Percentiles rank a stretch among this genome's conserved stretches.
Conservation (phyloP, 2,329 filamentous ascomycete species). For the Rhytidhysteron rufulum region DNA sequence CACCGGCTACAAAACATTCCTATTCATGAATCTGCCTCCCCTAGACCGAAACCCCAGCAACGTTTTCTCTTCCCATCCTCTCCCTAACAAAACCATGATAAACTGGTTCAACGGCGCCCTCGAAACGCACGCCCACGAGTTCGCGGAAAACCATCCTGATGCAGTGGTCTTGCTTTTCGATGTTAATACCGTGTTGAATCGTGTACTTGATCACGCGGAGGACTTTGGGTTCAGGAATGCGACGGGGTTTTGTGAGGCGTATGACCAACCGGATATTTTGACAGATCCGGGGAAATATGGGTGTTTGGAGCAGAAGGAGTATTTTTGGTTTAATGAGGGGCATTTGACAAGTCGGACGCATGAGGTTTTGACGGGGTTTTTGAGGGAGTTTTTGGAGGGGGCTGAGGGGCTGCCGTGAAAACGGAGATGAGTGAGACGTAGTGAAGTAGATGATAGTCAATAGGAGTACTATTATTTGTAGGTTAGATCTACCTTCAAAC, state of each 20-base stretch:
- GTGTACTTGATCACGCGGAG: slow-evolving; percentile 40
- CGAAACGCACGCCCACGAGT: slow-evolving; percentile 27
- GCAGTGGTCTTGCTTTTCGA: slow-evolving; percentile 43
- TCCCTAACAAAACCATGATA: slow-evolving; percentile 47
- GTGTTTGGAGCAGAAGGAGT: slow-evolving; percentile 41
- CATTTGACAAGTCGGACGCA: slow-evolving; percentile 45
- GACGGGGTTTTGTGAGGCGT: slow-evolving; percentile 43
- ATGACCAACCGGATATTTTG: slow-evolving; percentile 45
- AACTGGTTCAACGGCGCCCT: slow-evolving; percentile 43
- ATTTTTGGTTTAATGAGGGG: slow-evolving; percentile 49
- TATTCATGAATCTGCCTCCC: slow-evolving; percentile 52
- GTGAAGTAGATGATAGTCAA: no score
- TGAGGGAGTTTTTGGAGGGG: slow-evolving; percentile 11
- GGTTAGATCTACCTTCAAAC: no score
- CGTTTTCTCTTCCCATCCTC: slow-evolving; percentile 26
- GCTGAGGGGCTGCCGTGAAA: no score
- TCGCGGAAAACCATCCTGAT: slow-evolving; percentile 28
- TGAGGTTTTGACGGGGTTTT: slow-evolving; percentile 30
- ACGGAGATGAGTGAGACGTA: no score
- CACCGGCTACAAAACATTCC: slow-evolving; percentile 43
- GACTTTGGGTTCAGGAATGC: slow-evolving; percentile 45
- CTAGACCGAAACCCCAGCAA: slow-evolving; percentile 45
- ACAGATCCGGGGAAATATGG: slow-evolving; percentile 44
- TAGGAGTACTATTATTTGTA: no score
- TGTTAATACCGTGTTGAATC: slow-evolving; percentile 40